A percentile compares a stretch with the other conserved stretches of the same genome.
These are phyloP conservation scores for Alisma plantagoaquatica DNA, from an alignment of 106 monocot genomes.

Conservation along the genomic window DNA sequence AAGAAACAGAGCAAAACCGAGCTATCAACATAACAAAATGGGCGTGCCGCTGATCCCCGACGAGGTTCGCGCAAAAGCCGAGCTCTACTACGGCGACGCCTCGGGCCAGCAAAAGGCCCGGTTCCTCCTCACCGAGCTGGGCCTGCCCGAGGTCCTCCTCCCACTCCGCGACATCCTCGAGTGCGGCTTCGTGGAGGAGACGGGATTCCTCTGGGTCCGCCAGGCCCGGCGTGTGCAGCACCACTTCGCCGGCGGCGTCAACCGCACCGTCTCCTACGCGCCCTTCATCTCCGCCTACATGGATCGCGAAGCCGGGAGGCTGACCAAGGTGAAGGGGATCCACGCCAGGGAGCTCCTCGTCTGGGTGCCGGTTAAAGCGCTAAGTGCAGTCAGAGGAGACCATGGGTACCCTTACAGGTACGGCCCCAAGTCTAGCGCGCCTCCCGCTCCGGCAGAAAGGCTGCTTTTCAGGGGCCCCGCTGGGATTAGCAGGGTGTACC, in stretches of 20 bases:
- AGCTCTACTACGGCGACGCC: neutral
- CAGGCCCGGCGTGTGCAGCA: neutral
- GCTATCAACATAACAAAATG: too few relatives aligned
- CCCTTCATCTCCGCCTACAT: neutral
- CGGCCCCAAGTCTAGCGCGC: too few relatives aligned
- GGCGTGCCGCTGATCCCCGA: too few relatives aligned
- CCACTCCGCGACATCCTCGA: neutral
- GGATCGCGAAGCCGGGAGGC: neutral
- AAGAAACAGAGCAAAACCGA: too few relatives aligned
- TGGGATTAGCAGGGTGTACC: too few relatives aligned
- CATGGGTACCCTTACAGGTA: too few relatives aligned
- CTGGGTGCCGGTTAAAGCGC: too few relatives aligned
- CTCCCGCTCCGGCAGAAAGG: too few relatives aligned
- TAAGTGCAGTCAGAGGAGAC: too few relatives aligned
- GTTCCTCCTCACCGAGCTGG: neutral
- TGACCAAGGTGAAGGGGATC: neutral
- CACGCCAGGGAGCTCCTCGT: neutral
- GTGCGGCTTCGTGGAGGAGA: neutral
- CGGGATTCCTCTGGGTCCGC: constrained; percentile 1
- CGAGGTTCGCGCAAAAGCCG: neutral
- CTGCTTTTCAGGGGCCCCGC: too few relatives aligned
- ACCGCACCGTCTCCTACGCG: neutral
- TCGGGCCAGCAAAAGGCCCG: neutral
- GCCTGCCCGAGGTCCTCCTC: neutral
- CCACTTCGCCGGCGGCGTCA: neutral